A percentile compares a stretch with the other conserved stretches of the same genome.
Conservation (phyloP, 768 basidiomycete genomes). For the Macrolepiota dolichaula region DNA sequence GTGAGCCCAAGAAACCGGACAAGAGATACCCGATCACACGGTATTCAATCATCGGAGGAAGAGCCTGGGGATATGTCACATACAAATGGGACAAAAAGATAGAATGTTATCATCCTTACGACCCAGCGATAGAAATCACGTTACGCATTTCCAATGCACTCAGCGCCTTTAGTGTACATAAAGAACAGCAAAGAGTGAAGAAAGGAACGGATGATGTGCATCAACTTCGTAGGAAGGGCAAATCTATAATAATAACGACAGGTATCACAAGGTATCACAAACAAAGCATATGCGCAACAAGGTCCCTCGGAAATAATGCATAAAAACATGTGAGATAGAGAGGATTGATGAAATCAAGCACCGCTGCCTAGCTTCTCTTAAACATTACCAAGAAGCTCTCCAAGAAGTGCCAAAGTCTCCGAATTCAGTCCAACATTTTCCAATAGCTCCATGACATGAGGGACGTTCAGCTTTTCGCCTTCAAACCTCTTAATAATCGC, state of each 20-base stretch:
- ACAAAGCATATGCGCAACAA: background rate
- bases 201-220: too few species aligned
- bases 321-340: background rate
- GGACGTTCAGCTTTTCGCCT: slow-evolving; percentile 20
- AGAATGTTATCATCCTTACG: too few species aligned
- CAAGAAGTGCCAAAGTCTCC: slow-evolving; percentile 41
- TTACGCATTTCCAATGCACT: too few species aligned
- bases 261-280: background rate
- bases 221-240: background rate
- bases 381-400: slow-evolving; percentile 20
- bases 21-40: too few species aligned
- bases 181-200: too few species aligned
- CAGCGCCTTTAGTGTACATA: too few species aligned
- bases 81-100: too few species aligned
- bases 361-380: slow-evolving; percentile 4
- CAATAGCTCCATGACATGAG: slow-evolving; percentile 33
- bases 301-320: too few species aligned
- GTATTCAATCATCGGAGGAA: too few species aligned
- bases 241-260: background rate
- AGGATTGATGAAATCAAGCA: background rate
- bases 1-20: too few species aligned
- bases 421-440: slow-evolving; percentile 39
- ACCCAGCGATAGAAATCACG: too few species aligned
- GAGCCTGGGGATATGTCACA: too few species aligned
- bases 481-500: slow-evolving; percentile 27